phyloP scores from a whole-genome alignment of 371 early-diverging fungal genomes.

The Gilbertella persicaria region DNA sequence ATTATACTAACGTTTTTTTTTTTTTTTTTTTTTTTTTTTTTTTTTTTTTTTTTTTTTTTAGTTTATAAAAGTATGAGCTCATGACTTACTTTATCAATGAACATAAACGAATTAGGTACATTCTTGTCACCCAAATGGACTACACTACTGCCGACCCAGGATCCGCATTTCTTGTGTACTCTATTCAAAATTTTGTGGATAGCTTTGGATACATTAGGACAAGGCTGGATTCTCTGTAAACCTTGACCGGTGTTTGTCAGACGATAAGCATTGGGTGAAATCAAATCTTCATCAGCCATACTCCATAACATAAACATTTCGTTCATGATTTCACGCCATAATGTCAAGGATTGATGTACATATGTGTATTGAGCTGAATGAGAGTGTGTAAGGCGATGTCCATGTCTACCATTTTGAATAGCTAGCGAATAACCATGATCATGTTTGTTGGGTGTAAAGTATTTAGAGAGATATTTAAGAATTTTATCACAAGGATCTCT shows the following conservation, averaged over 20 bases:
- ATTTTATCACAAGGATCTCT: constrained; percentile 96
- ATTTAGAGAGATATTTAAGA: constrained; percentile 72
- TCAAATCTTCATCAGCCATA: constrained; percentile 86
- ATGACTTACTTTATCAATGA: constrained; percentile 88
- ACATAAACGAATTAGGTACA: constrained; percentile 92
- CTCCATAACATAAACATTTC: constrained; percentile 97
- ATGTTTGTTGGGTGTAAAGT: constrained; percentile 65
- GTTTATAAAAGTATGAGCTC: too few species aligned
- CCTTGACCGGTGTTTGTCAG: constrained; percentile 97
- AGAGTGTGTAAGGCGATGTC: constrained; percentile 90
- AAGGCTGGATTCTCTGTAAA: constrained; percentile 83
- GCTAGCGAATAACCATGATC: constrained; percentile 79
- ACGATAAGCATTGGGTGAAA: constrained; percentile 77
- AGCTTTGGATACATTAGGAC: constrained; percentile 76
- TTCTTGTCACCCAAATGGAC: constrained; percentile 95
- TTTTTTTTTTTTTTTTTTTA: too few species aligned
- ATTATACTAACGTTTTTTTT: constrained; percentile 84
- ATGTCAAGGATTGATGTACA: constrained; percentile 88
- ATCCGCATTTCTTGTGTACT: constrained; percentile 75
- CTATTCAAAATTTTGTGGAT: constrained; percentile 89
- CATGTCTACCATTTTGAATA: constrained; percentile 79
- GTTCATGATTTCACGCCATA: constrained; percentile 95
- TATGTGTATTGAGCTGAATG: constrained; percentile 92
- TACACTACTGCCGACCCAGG: constrained; percentile 95
- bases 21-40: too few species aligned